Conservation (phyloP, 2,329 filamentous ascomycete genomes). For the Paraphoma chrysanthemicola region DNA sequence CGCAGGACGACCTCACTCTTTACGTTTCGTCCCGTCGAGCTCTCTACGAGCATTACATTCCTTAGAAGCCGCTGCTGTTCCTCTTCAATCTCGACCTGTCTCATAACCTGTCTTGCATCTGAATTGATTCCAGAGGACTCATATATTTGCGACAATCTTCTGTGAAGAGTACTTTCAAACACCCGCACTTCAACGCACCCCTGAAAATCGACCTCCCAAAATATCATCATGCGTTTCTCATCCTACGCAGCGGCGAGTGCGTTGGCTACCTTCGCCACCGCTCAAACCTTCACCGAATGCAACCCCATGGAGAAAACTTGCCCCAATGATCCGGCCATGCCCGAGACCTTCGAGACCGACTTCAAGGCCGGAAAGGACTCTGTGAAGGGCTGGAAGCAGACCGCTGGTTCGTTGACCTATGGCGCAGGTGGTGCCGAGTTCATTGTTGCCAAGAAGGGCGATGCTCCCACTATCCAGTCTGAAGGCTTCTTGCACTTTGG, state of each 20-base stretch:
- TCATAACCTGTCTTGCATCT: conserved; percentile 18
- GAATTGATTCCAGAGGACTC: conserved; percentile 8
- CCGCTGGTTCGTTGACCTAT: conserved; percentile 53
- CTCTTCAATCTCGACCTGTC: conserved; percentile 12
- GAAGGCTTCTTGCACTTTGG: conserved; percentile 89
- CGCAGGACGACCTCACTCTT: conserved; percentile 42
- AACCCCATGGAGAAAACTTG: conserved; percentile 54
- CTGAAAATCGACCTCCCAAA: neutral
- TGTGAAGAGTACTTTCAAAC: conserved; percentile 36
- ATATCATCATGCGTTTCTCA: conserved; percentile 39
- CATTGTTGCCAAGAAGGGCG: conserved; percentile 54
- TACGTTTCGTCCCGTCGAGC: conserved; percentile 25
- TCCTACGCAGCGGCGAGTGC: conserved; percentile 35
- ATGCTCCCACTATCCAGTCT: conserved; percentile 72
- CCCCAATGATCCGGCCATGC: conserved; percentile 53
- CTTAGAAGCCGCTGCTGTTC: conserved; percentile 26
- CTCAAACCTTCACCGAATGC: conserved; percentile 56
- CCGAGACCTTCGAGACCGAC: conserved; percentile 49
- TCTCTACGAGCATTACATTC: conserved; percentile 37
- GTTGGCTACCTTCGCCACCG: conserved; percentile 43
- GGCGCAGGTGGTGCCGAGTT: conserved; percentile 57
- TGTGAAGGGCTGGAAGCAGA: conserved; percentile 48
- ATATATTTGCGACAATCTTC: conserved; percentile 25
- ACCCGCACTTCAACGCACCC: neutral
- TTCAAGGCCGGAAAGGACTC: conserved; percentile 51